Evolutionary conservation across 1,139 yeast genomes (phyloP), one percentile per base, ranked within the genome.

Genomic region (Lodderomyces margitis): DNA sequence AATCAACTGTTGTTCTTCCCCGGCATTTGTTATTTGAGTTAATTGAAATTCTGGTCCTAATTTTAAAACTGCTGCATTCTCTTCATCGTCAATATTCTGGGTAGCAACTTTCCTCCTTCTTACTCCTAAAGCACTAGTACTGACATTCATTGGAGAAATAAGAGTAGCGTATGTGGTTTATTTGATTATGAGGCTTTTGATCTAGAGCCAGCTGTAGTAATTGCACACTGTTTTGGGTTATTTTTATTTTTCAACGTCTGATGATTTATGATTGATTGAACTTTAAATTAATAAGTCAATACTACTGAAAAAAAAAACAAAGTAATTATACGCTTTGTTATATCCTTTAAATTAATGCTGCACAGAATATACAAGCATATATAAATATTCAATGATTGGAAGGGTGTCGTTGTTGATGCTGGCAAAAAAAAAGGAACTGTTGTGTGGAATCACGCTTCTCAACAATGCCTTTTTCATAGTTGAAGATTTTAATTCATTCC

Each of bases 11-110:
- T 82, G 85, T 44, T 78, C 80, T 45, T 81, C 80, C 20, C 96
- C 96, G 41, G 78, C 80, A 63, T 89, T 92, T 46, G 88, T 84
- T 39, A 84, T 68, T 61, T 89, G 97, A 37, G 78, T 77, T 44
- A 84, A 66, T 55, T 84, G 94, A 59, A 92, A 92, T 66, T 92
- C 98, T 21, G 95, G 92, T 4, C 98, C 98, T 42, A 92, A 74
- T 57, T 86, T 86, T 53, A 92, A 73, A 41, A 79, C 76, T 0
- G 96, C 82, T 1, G 97, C 92, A 57, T 92, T 94, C 59, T 92
- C 98, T 56, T 91, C 97, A 49, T 78, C 82, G 42, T 85, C 91
- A 36, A 84, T 83, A 43, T 76, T 74, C 45, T 80, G 82, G 33
- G 74, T 64, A 15, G 77, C 73, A 48, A 74, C 74, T 50, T 80